Percentiles rank a stretch among this genome's conserved stretches.
phyloP scores from a whole-genome alignment of 768 basidiomycete genomes.

The Rhizopogon sp. region DNA sequence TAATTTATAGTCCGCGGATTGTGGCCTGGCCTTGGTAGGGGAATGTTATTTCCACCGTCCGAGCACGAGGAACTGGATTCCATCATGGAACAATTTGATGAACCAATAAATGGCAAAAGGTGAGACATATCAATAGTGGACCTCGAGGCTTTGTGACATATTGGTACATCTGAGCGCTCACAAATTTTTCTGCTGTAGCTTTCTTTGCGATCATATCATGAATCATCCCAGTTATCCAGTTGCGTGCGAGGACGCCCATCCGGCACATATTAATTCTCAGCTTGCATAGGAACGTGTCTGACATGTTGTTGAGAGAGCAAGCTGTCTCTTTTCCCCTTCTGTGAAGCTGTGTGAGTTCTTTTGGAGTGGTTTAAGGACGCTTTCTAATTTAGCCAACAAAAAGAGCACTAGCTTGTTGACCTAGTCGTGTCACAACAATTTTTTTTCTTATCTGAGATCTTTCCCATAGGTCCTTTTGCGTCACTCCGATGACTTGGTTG shows the following conservation, averaged over 20 bases:
- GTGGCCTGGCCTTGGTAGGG: background rate
- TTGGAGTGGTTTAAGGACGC: background rate
- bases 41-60: background rate
- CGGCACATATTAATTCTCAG: background rate
- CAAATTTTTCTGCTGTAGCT: background rate
- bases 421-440: background rate
- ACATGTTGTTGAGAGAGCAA: background rate
- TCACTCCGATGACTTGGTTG: background rate
- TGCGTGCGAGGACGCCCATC: background rate
- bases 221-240: background rate
- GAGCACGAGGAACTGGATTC: background rate
- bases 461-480: background rate
- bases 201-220: background rate
- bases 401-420: background rate
- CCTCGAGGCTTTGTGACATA: background rate
- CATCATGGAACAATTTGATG: background rate
- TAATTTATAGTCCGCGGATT: background rate
- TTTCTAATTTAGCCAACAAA: conserved; percentile 1
- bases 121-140: background rate
- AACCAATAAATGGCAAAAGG: background rate
- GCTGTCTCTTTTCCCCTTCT: background rate
- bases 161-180: background rate
- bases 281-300: background rate
- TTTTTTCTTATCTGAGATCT: conserved; percentile 1
- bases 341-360: background rate